Base-by-base conservation (phyloP, 2,329 filamentous ascomycete species). In the Lasiodiplodia sp. region DNA sequence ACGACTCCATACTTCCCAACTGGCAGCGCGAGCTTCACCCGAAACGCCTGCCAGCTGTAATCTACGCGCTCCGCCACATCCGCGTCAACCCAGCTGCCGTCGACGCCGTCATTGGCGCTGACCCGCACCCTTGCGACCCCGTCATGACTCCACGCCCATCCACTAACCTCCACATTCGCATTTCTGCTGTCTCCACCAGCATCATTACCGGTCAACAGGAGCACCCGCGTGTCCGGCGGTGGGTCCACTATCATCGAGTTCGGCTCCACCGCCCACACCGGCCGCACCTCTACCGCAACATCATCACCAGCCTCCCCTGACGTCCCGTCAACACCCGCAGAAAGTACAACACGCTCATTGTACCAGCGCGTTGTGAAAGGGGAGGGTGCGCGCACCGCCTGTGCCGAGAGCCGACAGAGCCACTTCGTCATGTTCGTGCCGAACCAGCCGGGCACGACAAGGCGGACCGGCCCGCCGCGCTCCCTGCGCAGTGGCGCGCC, bases 341-440 rank as follows among this genome's bases (percentile, higher is more conserved):
- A 47, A n/a, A 14, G 10, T 21, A 16, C 51, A n/a, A 72, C 72
- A 5, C 68, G 55, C 55, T 73, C 72, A 28, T 77, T 77, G 55
- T 77, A 77, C 56, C 76, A 75, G 0, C 10, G 72, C 6, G 73
- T 77, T 2, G 75, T 77, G 58, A 72, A 78, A 7, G 73, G 72
- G 4, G 74, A 73, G 18, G 57, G 52, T 4, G 73, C 73, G 44
- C 77, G 67, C 12, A 64, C 34, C 21, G 70, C 56, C 37, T 70
- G 69, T 23, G 76, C 47, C 7, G 71, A 68, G 5, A 78, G 37
- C 23, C 69, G 72, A 34, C 72, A 76, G 21, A 78, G 58, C 77
- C 76, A 78, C 62, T 78, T 78, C 10, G 73, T 76, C 25, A 70
- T 73, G 63, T 78, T 78, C 57, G 75, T 77, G 4, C 77, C 77